phyloP scores from a whole-genome alignment of 352 stramenopile species.

The Vaucheria bursata region DNA sequence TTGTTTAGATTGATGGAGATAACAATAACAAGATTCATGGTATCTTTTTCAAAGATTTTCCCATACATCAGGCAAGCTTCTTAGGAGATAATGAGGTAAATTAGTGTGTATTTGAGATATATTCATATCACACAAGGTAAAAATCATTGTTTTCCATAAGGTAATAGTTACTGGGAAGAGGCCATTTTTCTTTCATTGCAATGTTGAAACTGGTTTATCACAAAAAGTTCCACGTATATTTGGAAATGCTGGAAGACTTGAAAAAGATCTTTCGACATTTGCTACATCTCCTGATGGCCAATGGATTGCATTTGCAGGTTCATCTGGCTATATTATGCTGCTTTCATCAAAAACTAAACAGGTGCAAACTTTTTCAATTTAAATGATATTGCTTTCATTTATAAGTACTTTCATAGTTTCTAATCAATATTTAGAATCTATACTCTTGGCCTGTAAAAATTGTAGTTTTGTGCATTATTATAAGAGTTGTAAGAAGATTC shows the following conservation, averaged over 20 bases:
- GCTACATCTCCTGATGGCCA: conserved; percentile 72
- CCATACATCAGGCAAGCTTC: conserved; percentile 73
- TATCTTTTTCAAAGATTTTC: conserved; percentile 76
- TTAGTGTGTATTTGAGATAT: conserved; percentile 52
- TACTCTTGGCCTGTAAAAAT: too few species aligned
- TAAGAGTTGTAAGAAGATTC: too few species aligned
- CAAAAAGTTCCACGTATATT: conserved; percentile 76
- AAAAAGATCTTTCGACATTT: conserved; percentile 82
- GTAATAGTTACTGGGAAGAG: conserved; percentile 80
- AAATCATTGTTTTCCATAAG: conserved; percentile 29
- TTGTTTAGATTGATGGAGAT: conserved; percentile 59
- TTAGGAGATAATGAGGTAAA: conserved; percentile 20
- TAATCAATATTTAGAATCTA: too few species aligned
- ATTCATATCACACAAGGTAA: not conserved
- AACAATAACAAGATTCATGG: conserved; percentile 73
- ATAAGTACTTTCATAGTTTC: too few species aligned
- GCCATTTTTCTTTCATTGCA: conserved; percentile 91
- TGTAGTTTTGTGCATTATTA: too few species aligned
- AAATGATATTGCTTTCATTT: too few species aligned
- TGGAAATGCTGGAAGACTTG: conserved; percentile 58
- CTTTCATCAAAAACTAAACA: conserved; percentile 74
- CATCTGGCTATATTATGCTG: conserved; percentile 84
- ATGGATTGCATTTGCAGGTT: conserved; percentile 82
- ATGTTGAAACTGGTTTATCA: conserved; percentile 78
- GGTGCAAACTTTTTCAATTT: too few species aligned